A percentile compares a stretch with the other conserved stretches of the same genome.
These are phyloP conservation scores for Aphanoascus verrucosus DNA, from an alignment of 2,329 filamentous ascomycete genomes.

Conservation along the genomic window DNA sequence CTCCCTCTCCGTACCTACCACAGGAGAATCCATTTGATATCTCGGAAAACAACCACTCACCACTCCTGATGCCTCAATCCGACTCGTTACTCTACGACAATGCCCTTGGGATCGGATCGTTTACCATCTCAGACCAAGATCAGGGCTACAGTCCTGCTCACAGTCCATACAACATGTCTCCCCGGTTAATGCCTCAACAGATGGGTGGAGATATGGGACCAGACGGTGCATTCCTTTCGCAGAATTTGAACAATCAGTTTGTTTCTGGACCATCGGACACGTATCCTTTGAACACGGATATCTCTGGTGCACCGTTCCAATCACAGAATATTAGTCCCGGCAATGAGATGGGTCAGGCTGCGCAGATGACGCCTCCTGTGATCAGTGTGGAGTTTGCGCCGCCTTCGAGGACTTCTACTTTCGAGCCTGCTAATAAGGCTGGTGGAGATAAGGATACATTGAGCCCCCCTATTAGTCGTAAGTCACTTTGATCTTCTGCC, in stretches of 20 bases:
- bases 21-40: constrained; percentile 70
- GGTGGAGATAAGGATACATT: constrained; percentile 62
- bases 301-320: constrained; percentile 34
- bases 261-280: constrained; percentile 38
- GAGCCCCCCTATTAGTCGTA: constrained; percentile 60
- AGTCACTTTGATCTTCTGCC: constrained; percentile 14
- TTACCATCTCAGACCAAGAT: constrained; percentile 62
- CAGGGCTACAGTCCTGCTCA: constrained; percentile 51
- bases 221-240: constrained; percentile 34
- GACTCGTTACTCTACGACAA: constrained; percentile 66
- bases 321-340: constrained; percentile 38
- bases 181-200: constrained; percentile 53
- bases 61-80: constrained; percentile 61
- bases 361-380: constrained; percentile 78
- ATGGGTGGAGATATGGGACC: constrained; percentile 54
- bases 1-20: constrained; percentile 69
- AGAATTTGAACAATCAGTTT: constrained; percentile 41
- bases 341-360: constrained; percentile 56
- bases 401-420: constrained; percentile 53
- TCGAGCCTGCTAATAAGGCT: constrained; percentile 53
- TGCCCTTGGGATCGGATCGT: constrained; percentile 64
- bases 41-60: constrained; percentile 62
- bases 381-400: constrained; percentile 93
- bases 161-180: constrained; percentile 57
- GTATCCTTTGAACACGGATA: constrained; percentile 41